These are phyloP conservation scores for Bipolaris cookei DNA, from an alignment of 2,329 filamentous ascomycete species.

Conservation along the genomic window DNA sequence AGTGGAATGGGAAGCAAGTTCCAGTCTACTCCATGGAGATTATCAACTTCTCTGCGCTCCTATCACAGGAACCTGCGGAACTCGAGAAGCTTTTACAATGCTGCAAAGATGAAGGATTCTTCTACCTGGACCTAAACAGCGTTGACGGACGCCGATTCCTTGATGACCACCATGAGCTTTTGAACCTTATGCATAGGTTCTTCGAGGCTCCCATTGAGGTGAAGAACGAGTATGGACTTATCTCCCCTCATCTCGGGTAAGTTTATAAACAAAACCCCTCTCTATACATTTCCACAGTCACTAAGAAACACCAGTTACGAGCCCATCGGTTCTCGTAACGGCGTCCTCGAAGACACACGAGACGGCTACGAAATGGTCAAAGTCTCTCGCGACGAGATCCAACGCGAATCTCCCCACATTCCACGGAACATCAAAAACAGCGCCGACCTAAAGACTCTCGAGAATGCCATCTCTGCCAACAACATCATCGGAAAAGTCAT, in stretches of 20 bases:
- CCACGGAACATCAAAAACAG: conserved; percentile 39
- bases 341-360: conserved; percentile 37
- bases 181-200: conserved; percentile 63
- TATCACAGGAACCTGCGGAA: conserved; percentile 62
- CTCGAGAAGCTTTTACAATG: conserved; percentile 59
- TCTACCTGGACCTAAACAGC: conserved; percentile 61
- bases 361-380: conserved; percentile 47
- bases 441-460: conserved; percentile 31
- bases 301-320: conserved; percentile 16
- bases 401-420: conserved; percentile 33
- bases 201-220: conserved; percentile 60
- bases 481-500: conserved; percentile 50
- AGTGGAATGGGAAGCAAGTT: conserved; percentile 43
- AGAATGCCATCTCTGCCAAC: conserved; percentile 38
- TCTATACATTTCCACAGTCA: neutral
- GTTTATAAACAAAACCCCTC: conserved; percentile 26
- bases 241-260: conserved; percentile 61
- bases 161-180: conserved; percentile 59
- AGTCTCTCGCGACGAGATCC: conserved; percentile 43
- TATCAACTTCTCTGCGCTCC: conserved; percentile 59
- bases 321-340: conserved; percentile 38
- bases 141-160: conserved; percentile 62
- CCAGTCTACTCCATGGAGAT: conserved; percentile 50
- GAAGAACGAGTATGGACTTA: conserved; percentile 64
- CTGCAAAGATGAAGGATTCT: conserved; percentile 62